These are phyloP conservation scores for Pinus taeda DNA, from an alignment of 75 land plant species.

Conservation along the genomic window DNA sequence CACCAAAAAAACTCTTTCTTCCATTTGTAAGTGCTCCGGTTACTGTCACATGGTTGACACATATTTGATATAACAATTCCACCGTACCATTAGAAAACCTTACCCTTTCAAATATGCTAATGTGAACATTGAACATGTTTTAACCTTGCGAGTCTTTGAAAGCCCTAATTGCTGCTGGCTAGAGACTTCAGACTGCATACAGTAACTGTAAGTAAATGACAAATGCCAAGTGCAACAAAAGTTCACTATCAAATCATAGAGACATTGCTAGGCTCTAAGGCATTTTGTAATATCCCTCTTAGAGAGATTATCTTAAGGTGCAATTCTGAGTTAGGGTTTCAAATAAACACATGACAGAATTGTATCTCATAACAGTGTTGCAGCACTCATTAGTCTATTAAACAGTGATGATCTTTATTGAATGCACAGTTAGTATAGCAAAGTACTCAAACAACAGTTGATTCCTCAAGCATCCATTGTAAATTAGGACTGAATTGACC, in stretches of 20 bases:
- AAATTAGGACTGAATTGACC: too few species aligned
- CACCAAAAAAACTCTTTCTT: neutral
- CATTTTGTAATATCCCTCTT: neutral
- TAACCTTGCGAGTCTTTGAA: neutral
- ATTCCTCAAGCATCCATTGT: too few species aligned
- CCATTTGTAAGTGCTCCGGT: neutral
- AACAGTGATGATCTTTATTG: too few species aligned
- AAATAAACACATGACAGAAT: too few species aligned
- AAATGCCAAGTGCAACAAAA: neutral
- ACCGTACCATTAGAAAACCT: neutral
- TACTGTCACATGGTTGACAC: neutral
- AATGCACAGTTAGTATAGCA: too few species aligned
- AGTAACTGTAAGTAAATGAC: neutral
- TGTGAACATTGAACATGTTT: neutral
- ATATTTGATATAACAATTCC: neutral
- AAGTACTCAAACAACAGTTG: too few species aligned
- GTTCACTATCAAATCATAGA: neutral
- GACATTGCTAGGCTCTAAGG: neutral
- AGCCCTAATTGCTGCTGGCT: neutral
- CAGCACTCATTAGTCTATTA: too few species aligned
- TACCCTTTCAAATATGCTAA: neutral
- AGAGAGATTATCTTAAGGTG: too few species aligned
- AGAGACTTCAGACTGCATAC: neutral
- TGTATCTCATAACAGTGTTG: too few species aligned
- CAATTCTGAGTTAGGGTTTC: too few species aligned